Base-by-base conservation (phyloP, 768 basidiomycete species). In the Chiua virens region DNA sequence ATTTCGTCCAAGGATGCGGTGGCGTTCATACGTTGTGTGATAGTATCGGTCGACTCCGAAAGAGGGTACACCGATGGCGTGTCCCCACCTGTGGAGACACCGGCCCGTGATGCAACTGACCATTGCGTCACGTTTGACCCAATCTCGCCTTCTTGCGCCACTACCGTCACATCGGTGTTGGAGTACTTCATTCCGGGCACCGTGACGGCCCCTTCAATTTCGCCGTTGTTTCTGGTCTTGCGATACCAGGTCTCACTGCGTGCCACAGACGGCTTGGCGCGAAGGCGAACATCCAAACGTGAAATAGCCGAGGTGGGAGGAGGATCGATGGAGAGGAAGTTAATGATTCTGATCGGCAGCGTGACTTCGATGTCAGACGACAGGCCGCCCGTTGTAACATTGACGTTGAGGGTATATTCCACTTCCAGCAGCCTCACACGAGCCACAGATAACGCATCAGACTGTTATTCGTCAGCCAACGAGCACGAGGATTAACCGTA, bases 311-410 rank as follows among this genome's bases (percentile, higher is more conserved):
- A 62, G 37, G 65, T 71, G 34, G 85, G 85, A 13, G 86, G 87
- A 20, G 91, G 89, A 65, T 95, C 91, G 55, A 97, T 74, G 13
- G 92, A 94, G 25, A 93, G 69, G 70, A 91, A 89, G 64, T 87
- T 93, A 72, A 93, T 75, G 59, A 95, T 81, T 17, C 79, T 77
- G 56, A 93, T 72, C 0, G 93, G 93, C 9, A 94, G 66, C 20
- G 81, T 81, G 52, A 87, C 86, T 48, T 79, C 76, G 27, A 92
- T 73, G 48, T 89, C 85, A 10, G 86, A 74, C 3, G 79, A 73
- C 21, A 86, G 68, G 15, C 79, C 67, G 10, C 86, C 86, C 8
- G 80, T 75, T 56, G 78, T 79, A 35, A 87, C 67, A 6, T 79
- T 79, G 25, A 91, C 80, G 44, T 80, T 81, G 53, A 96, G 72